Evolutionary conservation across 2,329 filamentous ascomycete genomes (phyloP), one percentile per base, ranked within the genome.

Genomic region (Ophiognomonia clavigignenti-juglandacearum): DNA sequence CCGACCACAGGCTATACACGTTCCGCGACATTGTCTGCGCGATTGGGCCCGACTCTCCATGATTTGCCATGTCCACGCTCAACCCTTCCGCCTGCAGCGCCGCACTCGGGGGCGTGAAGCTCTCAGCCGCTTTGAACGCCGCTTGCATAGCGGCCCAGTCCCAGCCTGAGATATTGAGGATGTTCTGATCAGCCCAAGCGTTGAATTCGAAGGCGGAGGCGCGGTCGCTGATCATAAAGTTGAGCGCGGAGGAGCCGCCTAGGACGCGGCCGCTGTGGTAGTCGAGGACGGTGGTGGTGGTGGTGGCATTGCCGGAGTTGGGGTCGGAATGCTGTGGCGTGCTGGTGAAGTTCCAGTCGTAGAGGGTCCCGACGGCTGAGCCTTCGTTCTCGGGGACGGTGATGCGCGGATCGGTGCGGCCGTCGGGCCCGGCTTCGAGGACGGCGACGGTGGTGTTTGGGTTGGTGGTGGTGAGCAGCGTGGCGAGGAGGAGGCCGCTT

Each of bases 231-330:
- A 78, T 74, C 74, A 81, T 76, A 52, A 75, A 77, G 53, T 83
- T 82, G 39, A 83, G 69, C 0, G 75, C 75, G 14, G 72, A 77
- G 6, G 81, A 80, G 6, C 83, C 84, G 16, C 84, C 84, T 0
- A 87, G 68, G 1, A 78, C 73, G 48, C 64, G 72, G 6, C 72
- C 72, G 13, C 70, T 59, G 0, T 67, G 64, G 64, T 66, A 73
- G 9, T 64, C 54, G 19, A 75, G 54, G 23, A 42, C 59, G 38
- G 38, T 11, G n/a, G 14, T 9, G 10, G 73, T 66, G 1, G 71
- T 66, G 26, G 7, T 29, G 26, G 13, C 13, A 13, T 13, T 29
- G 26, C 3, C 54, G 60, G 4, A 71, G 57, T 2, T 62, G 63
- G 16, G 53, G n/a, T n/a, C n/a, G n/a, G n/a, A n/a, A n/a, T n/a